Evolutionary conservation across 176 grass and related monocot species (phyloP).

Genomic region (Ampelocalamus luodianensis): DNA sequence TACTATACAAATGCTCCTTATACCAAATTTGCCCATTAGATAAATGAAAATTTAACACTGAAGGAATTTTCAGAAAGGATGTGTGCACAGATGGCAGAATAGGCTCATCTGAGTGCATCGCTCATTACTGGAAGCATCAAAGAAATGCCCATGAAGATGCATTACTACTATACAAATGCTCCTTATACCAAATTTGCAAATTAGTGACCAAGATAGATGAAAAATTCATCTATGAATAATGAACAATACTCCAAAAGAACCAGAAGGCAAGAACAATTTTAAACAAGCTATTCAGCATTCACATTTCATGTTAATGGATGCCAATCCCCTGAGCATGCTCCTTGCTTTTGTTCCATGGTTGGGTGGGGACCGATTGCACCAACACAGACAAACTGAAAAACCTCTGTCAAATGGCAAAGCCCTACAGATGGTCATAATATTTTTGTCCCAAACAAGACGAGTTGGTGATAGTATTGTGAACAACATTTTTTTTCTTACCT

Average conservation of each 20-base stretch:
- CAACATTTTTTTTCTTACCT: constrained; percentile 7
- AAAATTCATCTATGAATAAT: constrained; percentile 1
- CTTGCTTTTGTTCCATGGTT: background rate
- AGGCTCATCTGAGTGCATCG: background rate
- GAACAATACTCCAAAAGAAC: background rate
- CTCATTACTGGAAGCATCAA: background rate
- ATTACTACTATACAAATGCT: background rate
- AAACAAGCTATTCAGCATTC: background rate
- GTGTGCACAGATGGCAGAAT: background rate
- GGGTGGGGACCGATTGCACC: background rate
- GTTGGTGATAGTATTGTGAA: background rate
- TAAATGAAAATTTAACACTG: too few species aligned
- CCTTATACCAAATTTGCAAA: background rate
- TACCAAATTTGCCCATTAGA: background rate
- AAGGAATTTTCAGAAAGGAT: background rate
- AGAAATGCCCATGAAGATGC: background rate
- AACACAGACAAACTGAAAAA: background rate
- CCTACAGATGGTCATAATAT: background rate
- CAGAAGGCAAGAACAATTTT: background rate
- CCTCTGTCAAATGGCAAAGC: background rate
- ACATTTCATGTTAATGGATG: background rate
- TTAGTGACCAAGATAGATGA: constrained; percentile 1
- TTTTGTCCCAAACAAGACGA: background rate
- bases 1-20: background rate
- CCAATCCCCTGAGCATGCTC: background rate